Conservation (phyloP, 2,329 filamentous ascomycete species). For the Thielaviopsis musarum region DNA sequence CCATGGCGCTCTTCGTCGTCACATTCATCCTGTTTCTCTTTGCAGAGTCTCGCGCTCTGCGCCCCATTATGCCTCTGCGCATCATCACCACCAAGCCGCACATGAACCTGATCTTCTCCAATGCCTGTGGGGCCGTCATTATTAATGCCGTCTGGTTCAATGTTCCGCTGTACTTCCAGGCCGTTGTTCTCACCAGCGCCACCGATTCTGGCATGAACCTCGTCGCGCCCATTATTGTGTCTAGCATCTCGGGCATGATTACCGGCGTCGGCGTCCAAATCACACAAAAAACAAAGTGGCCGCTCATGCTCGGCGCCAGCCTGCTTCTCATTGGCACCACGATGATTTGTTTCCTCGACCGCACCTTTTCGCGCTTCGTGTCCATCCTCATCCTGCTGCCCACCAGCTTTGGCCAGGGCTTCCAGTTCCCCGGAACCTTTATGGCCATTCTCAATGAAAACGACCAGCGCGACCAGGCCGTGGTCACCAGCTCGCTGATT, state of each 20-base stretch:
- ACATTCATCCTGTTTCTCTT: slow-evolving; percentile 34
- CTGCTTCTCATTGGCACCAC: slow-evolving; percentile 33
- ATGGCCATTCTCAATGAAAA: slow-evolving; percentile 45
- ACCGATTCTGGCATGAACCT: slow-evolving; percentile 59
- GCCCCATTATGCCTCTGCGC: slow-evolving; percentile 43
- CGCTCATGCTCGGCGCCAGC: slow-evolving; percentile 33
- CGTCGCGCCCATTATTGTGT: slow-evolving; percentile 41
- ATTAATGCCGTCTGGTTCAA: slow-evolving; percentile 43
- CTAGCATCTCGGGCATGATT: slow-evolving; percentile 35
- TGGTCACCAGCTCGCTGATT: slow-evolving; percentile 52
- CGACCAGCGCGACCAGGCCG: slow-evolving; percentile 44
- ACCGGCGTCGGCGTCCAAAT: slow-evolving; percentile 47
- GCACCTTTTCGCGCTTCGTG: slow-evolving; percentile 30
- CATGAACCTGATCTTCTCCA: slow-evolving; percentile 40
- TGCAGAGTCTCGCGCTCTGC: slow-evolving; percentile 31
- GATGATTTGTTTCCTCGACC: slow-evolving; percentile 31
- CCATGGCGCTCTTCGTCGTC: slow-evolving; percentile 30
- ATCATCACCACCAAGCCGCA: slow-evolving; percentile 28
- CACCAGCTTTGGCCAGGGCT: slow-evolving; percentile 40
- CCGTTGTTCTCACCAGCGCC: slow-evolving; percentile 51
- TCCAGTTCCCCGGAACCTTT: slow-evolving; percentile 47
- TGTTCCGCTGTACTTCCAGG: slow-evolving; percentile 60
- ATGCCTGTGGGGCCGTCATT: slow-evolving; percentile 33
- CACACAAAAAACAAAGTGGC: slow-evolving; percentile 42
- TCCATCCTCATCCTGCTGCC: slow-evolving; percentile 43